These are phyloP conservation scores for Pyrenophora graminea DNA, from an alignment of 2,329 filamentous ascomycete species.

Conservation along the genomic window DNA sequence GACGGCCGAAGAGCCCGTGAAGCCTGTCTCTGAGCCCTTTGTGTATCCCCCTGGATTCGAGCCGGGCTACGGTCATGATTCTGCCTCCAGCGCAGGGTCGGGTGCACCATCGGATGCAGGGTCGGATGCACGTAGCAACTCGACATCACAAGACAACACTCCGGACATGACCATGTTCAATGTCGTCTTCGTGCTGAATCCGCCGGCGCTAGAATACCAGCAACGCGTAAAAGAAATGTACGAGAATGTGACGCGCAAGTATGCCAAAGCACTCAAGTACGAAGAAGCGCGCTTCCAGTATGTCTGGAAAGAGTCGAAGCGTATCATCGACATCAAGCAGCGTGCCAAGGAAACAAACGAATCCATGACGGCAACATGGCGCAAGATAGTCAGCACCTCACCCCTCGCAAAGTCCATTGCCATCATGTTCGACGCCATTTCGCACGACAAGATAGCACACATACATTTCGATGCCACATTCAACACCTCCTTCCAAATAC, in stretches of 20 bases:
- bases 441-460: conserved; percentile 82
- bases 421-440: conserved; percentile 79
- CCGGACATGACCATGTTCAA: conserved; percentile 95
- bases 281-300: conserved; percentile 89
- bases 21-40: conserved; percentile 30
- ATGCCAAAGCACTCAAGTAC: conserved; percentile 90
- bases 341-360: conserved; percentile 72
- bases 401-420: conserved; percentile 82
- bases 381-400: conserved; percentile 70
- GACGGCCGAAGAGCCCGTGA: conserved; percentile 12
- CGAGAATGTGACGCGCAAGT: conserved; percentile 85
- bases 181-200: conserved; percentile 87
- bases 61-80: conserved; percentile 47
- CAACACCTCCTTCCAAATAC: conserved; percentile 67
- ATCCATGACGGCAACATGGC: conserved; percentile 71
- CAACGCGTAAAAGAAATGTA: conserved; percentile 78
- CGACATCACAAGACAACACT: conserved; percentile 54
- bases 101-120: conserved; percentile 41
- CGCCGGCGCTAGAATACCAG: conserved; percentile 76
- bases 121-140: conserved; percentile 48
- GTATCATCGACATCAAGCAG: conserved; percentile 79
- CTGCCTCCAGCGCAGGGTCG: conserved; percentile 34
- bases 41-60: conserved; percentile 45
- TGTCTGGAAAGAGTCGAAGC: conserved; percentile 87
- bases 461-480: conserved; percentile 70